Conservation (phyloP, 352 stramenopile species). For the Phytophthora parvispora region DNA sequence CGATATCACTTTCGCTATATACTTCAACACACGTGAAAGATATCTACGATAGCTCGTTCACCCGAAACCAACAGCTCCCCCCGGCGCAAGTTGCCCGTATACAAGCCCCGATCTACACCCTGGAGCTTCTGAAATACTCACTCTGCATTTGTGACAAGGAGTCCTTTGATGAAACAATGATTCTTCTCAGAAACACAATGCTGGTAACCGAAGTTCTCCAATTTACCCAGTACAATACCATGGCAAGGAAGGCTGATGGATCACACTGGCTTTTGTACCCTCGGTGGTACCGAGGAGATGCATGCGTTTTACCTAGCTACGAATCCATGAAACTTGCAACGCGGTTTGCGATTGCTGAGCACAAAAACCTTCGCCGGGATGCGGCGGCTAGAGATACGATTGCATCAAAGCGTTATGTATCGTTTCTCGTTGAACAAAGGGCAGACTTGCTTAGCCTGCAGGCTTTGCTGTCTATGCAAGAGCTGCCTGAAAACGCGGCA, state of each 20-base stretch:
- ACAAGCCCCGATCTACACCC: slow-evolving; percentile 61
- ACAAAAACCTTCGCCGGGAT: slow-evolving; percentile 44
- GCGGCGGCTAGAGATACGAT: slow-evolving; percentile 45
- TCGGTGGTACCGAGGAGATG: slow-evolving; percentile 71
- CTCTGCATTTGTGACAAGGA: slow-evolving; percentile 69
- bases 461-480: slow-evolving; percentile 69
- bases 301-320: slow-evolving; percentile 52
- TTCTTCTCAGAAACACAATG: slow-evolving; percentile 67
- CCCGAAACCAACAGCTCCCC: slow-evolving; percentile 16
- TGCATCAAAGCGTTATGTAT: slow-evolving; percentile 73
- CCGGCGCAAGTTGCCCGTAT: slow-evolving; percentile 49
- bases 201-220: slow-evolving; percentile 65
- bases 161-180: slow-evolving; percentile 68
- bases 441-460: slow-evolving; percentile 75
- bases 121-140: slow-evolving; percentile 70
- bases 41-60: slow-evolving; percentile 42
- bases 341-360: slow-evolving; percentile 69
- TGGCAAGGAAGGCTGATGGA: background rate
- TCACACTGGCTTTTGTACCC: slow-evolving; percentile 49
- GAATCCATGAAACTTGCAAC: slow-evolving; percentile 71
- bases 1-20: slow-evolving; percentile 68
- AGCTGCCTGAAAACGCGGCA: slow-evolving; percentile 61
- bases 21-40: slow-evolving; percentile 64
- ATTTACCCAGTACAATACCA: slow-evolving; percentile 47
- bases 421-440: slow-evolving; percentile 74